Evolutionary conservation across 176 grass and related monocot species (phyloP), one percentile per base, ranked within the genome.

Genomic region (Eragrostis curvula): DNA sequence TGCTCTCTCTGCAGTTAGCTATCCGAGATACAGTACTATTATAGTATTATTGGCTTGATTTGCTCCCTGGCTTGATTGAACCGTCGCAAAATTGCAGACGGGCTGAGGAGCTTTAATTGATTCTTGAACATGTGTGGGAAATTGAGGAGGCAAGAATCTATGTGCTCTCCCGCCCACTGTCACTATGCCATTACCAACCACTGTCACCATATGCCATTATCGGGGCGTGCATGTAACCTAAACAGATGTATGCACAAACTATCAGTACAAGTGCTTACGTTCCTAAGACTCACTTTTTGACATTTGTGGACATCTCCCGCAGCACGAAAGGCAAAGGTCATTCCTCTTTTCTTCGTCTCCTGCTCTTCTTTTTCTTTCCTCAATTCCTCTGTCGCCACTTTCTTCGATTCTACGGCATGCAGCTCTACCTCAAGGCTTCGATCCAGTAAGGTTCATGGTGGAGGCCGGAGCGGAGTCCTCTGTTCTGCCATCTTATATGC

Each of bases 41-140:
- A 2, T 49, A 10, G 28, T 28, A 13, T 28, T 61, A 2, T 61
- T 28, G 58, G 24, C 23, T 28, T 28, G 23, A 28, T 61, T 61
- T 61, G 58, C 58, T 61, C 58, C 84, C 87, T 9, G 80, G 62
- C 3, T 52, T 24, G 53, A 61, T 61, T 23, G 12, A 5, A 61
- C 23, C 58, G 58, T 61, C 28, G 58, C 58, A 61, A 61, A 28
- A 61, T 28, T 61, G 58, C 58, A 28, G 58, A 61, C 23, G 58
- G 58, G 25, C 24, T 61, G 58, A 61, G 58, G 58, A 28, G 24
- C 58, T 28, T 61, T 27, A 13, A 61, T 61, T 28, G 58, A 61
- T 61, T 61, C 23, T 61, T 61, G 24, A 61, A 61, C 18, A 56
- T 56, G 53, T 9, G 20, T 56, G 53, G 53, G 53, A n/a, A 56